These are phyloP conservation scores for Schizopora paradoxa DNA, from an alignment of 1,284 basidiomycete species.

Conservation along the genomic window DNA sequence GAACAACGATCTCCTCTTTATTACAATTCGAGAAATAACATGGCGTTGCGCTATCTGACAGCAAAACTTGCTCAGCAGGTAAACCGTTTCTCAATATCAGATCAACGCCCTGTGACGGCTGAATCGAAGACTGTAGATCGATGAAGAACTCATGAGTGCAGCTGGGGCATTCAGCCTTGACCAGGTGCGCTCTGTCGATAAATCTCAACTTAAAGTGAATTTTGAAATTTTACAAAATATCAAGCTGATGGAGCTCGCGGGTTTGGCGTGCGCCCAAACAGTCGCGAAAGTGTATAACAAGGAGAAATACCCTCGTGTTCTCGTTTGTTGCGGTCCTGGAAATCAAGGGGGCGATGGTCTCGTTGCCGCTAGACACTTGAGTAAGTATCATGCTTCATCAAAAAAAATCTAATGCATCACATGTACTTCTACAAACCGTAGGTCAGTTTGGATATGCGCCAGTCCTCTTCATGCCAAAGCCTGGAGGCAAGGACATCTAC, in stretches of 20 bases:
- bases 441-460: slow-evolving; percentile 87
- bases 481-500: slow-evolving; percentile 87
- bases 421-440: slow-evolving; percentile 26
- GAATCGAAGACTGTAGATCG: slow-evolving; percentile 53
- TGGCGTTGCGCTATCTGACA: slow-evolving; percentile 73
- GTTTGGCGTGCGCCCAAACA: slow-evolving; percentile 89
- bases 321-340: slow-evolving; percentile 95
- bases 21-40: slow-evolving; percentile 28
- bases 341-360: slow-evolving; percentile 98
- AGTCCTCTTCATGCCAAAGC: slow-evolving; percentile 89
- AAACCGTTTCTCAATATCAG: slow-evolving; percentile 8
- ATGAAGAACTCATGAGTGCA: slow-evolving; percentile 85
- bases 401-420: slow-evolving; percentile 4
- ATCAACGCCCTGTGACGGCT: not conserved
- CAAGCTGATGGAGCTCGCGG: slow-evolving; percentile 99
- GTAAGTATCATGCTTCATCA: slow-evolving; percentile 36
- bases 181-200: slow-evolving; percentile 50
- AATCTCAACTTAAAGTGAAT: not conserved
- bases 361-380: slow-evolving; percentile 91
- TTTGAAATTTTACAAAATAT: not conserved
- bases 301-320: slow-evolving; percentile 62
- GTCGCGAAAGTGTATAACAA: slow-evolving; percentile 73
- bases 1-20: not conserved
- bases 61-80: slow-evolving; percentile 81
- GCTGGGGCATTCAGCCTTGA: slow-evolving; percentile 87